Base-by-base conservation (phyloP, 176 grass and related monocot species). In the Aegilops longissima region DNA sequence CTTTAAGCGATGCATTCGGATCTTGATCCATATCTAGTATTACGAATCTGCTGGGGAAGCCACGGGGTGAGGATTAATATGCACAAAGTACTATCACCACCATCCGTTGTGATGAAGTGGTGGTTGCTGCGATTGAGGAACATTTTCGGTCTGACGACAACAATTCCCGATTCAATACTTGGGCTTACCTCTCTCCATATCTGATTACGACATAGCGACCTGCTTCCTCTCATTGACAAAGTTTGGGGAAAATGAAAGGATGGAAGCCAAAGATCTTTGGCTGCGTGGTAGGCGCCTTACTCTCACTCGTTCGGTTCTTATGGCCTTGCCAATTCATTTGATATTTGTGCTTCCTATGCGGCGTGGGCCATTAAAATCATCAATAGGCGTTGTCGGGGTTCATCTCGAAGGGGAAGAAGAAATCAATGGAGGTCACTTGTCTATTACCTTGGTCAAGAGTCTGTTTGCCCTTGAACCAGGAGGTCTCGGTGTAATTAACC, bases 41-140 rank as follows among this genome's bases (percentile, higher is more conserved):
- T 4, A 4, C 47, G 1, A 11, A 20, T 1, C 8, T 77, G 3
- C 44, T 47, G 2, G 38, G 0, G 25, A 66, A 3, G 24, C 63
- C 9, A 13, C 63, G 3, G 63, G 63, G 0, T 66, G 2, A 27
- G 18, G 3, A 18, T 38, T 2, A 77, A 77, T 20, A 14, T 44
- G 12, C 23, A 33, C 1, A 77, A 77, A 77, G 44, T 24, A 16
- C 73, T 1, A 9, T 77, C 12, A 77, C 73, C 1, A 3, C 1
- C 27, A 77, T 77, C 14, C 34, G 14, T 1, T 47, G n/a, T 3
- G 23, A 12, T 1, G 23, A 47, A 1, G 12, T 21, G 4, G 9
- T 35, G 1, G 12, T 1, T 1, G n/a, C 17, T 12, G 2, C 3
- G 0, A 1, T 5, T 4, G 10, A 38, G 44, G 30, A 11, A n/a